A percentile compares a stretch with the other conserved stretches of the same genome.
Conservation (phyloP, 495 filamentous ascomycete species). For the Trichoderma asperelloides region DNA sequence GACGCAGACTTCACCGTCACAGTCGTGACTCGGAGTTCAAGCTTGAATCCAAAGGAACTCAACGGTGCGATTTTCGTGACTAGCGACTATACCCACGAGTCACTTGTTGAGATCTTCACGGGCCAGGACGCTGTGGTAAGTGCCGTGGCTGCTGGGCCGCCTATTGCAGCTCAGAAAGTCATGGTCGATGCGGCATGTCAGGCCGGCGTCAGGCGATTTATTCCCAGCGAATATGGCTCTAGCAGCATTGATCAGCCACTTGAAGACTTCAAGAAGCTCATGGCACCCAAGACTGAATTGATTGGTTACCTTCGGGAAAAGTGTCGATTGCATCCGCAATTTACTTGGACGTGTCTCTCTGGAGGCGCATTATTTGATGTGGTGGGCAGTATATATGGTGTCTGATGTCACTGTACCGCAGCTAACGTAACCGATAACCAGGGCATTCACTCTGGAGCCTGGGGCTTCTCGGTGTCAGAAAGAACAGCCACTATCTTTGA, state of each 20-base stretch:
- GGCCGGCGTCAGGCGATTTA: not conserved
- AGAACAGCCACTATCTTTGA: not conserved
- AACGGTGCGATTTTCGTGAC: not conserved
- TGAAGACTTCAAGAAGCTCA: not conserved
- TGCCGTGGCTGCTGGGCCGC: not conserved
- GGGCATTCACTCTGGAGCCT: not conserved
- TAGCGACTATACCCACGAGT: not conserved
- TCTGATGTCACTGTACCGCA: not conserved
- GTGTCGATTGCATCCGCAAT: not conserved
- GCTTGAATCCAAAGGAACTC: not conserved
- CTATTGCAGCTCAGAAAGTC: not conserved
- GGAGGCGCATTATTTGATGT: not conserved
- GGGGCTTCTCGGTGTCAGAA: not conserved
- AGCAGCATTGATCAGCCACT: not conserved
- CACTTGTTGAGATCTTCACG: not conserved
- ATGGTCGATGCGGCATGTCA: not conserved
- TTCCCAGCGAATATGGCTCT: not conserved
- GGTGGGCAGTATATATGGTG: not conserved
- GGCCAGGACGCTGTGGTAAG: not conserved
- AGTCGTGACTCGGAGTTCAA: not conserved
- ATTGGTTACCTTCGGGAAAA: not conserved
- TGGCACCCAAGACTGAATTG: not conserved
- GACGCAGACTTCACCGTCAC: not conserved
- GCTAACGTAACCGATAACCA: not conserved
- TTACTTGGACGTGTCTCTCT: not conserved